Evolutionary conservation across 176 grass and related monocot genomes (phyloP), one percentile per base, ranked within the genome.

Genomic region (Neostapfia colusana): DNA sequence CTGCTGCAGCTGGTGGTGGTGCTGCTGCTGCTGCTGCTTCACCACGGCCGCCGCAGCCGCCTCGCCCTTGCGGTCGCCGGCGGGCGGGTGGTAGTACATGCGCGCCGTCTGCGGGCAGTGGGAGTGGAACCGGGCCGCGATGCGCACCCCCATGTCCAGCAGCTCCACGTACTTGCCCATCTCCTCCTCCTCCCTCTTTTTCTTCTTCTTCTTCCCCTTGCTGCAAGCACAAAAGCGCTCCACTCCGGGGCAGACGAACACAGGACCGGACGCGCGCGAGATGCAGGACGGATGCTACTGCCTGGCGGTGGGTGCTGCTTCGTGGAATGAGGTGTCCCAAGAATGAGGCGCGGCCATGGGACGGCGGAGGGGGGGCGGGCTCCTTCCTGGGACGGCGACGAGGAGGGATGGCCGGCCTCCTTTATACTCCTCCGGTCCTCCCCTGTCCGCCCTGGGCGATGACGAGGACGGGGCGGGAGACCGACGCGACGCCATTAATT

Each of bases 121-220:
- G 53, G 93, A 96, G 72, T 96, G 93, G 86, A 96, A 96, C 65
- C 89, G 82, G 66, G 93, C 93, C 1, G 84, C 89, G 69, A 96
- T 92, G 76, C 87, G 88, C 78, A 90, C 75, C 1, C 93, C 89
- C 93, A 92, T 85, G 77, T 96, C 93, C 42, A 96, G 69, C 68
- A 96, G 70, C 93, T 96, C 93, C 28, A 75, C 55, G 78, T 83
- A 96, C 81, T 70, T 96, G 39, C 56, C 86, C 93, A 96, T 96
- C 57, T 49, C 7, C 41, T 23, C 17, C 0, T 4, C 23, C 1
- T 24, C 27, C 23, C 10, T 11, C 7, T 10, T 0, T 0, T 16
- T 64, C 16, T 4, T 16, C 2, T 4, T 1, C 49, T 27, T 10
- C 20, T 26, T 20, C 12, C 63, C 6, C 36, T 5, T 2, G 8